Conservation (phyloP, 768 basidiomycete genomes). For the Baorangia bicolor region DNA sequence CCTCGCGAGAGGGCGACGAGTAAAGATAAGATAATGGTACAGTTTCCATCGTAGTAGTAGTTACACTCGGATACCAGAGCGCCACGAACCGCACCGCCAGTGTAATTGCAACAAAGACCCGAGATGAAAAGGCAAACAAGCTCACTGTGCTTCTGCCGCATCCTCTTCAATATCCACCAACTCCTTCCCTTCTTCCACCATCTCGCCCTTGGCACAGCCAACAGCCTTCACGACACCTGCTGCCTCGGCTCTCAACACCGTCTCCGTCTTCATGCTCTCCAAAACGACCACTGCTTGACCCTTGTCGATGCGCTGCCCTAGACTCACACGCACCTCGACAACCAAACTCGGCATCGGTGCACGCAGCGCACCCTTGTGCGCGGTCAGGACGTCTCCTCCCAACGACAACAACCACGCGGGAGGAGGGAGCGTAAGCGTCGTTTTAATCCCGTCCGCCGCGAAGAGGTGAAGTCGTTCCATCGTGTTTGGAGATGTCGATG, state of each 20-base stretch:
- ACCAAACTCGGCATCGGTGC: slow-evolving; percentile 95
- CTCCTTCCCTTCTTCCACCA: slow-evolving; percentile 86
- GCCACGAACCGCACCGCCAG: neutral
- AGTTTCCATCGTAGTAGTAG: neutral
- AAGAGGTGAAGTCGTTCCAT: slow-evolving; percentile 82
- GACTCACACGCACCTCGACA: slow-evolving; percentile 79
- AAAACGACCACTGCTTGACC: slow-evolving; percentile 81
- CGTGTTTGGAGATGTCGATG: slow-evolving; percentile 51
- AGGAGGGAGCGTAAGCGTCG: slow-evolving; percentile 62
- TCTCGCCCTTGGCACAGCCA: slow-evolving; percentile 80
- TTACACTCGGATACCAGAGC: neutral
- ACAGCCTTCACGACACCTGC: slow-evolving; percentile 71
- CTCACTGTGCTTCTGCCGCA: slow-evolving; percentile 12
- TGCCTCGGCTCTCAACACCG: slow-evolving; percentile 70
- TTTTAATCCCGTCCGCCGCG: slow-evolving; percentile 53
- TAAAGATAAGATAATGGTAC: neutral
- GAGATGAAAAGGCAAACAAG: neutral
- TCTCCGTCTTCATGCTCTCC: slow-evolving; percentile 99
- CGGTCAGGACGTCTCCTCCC: slow-evolving; percentile 54
- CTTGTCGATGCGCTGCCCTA: slow-evolving; percentile 76
- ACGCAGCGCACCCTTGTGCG: slow-evolving; percentile 62
- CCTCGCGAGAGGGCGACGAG: too few relatives aligned
- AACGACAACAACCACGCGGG: slow-evolving; percentile 71
- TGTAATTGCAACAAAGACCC: neutral
- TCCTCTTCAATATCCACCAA: slow-evolving; percentile 65